Evolutionary conservation across 2,329 filamentous ascomycete species (phyloP).

Genomic region (Diaporthe vexans): DNA sequence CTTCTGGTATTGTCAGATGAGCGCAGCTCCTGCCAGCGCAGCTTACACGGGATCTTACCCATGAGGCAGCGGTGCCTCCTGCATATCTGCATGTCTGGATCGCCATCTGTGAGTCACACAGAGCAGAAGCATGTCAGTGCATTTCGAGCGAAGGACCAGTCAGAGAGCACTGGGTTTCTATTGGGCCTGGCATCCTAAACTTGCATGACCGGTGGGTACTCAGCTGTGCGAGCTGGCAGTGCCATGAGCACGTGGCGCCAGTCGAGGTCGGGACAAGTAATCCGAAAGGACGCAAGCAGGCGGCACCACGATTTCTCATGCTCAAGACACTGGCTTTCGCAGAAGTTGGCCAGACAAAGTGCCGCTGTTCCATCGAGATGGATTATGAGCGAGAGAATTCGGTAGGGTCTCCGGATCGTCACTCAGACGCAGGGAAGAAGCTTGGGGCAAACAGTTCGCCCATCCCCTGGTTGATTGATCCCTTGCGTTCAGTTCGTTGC

Average conservation of each 20-base stretch:
- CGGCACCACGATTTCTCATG: conserved; percentile 3
- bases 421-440: conserved; percentile 8
- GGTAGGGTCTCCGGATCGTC: conserved; percentile 6
- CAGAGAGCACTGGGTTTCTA: conserved; percentile 34
- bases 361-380: background rate
- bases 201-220: conserved; percentile 51
- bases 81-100: conserved; percentile 42
- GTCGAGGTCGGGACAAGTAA: conserved; percentile 45
- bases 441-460: background rate
- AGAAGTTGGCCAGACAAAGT: background rate
- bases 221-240: conserved; percentile 50
- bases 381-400: background rate
- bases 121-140: conserved; percentile 17
- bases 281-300: background rate
- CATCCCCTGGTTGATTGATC: background rate
- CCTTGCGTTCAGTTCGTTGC: conserved; percentile 8
- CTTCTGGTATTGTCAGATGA: conserved; percentile 61
- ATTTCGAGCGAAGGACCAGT: conserved; percentile 15
- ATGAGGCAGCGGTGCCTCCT: conserved; percentile 47
- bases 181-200: conserved; percentile 47
- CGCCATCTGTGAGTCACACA: conserved; percentile 31
- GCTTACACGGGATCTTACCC: conserved; percentile 12
- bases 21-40: conserved; percentile 28
- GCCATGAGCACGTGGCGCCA: conserved; percentile 56
- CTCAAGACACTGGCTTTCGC: background rate